Evolutionary conservation across 106 monocot species (phyloP), one percentile per base, ranked within the genome.

Genomic region (Dendrobium huoshanense): DNA sequence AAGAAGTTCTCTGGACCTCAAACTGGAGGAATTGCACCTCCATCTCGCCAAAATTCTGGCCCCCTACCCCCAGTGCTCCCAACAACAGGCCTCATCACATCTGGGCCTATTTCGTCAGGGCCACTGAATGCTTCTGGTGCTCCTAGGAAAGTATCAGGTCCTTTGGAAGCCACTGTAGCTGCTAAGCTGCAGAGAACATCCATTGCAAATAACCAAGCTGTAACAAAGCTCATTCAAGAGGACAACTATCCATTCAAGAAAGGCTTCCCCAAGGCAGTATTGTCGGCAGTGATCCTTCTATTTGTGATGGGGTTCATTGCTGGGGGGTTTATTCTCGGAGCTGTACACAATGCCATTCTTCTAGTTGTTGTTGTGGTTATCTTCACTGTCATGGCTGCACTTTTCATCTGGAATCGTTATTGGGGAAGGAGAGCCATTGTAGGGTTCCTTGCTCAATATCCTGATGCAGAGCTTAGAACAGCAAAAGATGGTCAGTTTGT

Each of bases 401-500:
- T 86, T 82, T 79, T 86, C 67, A 82, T 75, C 42, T 86, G 86
- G 86, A 86, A 86, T 70, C 65, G 67, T 79, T 84, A 77, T 56
- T 87, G 84, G 84, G 84, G 87, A 81, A 80, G 81, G 54, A 87
- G 78, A 73, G 83, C 78, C 7, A 79, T 81, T 51, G 67, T 81
- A 44, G 73, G 80, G 9, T 86, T 86, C 75, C 73, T 86, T 55
- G 54, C 75, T 20, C 67, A 15, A 33, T 83, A 86, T 72, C 83
- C 86, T 76, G 86, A 86, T 77, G 75, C 80, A 15, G 86, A 86
- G n/a, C 84, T 87, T 37, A 81, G 87, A 72, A 81, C 79, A 45
- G 84, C 87, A 54, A 84, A 84, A 78, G 79, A 87, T 87, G 87
- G 87, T 78, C 81, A 87, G 61, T 87, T 81, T 76, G 79, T 87